phyloP scores from a whole-genome alignment of 2,329 filamentous ascomycete species.

The Neonectria punicea region DNA sequence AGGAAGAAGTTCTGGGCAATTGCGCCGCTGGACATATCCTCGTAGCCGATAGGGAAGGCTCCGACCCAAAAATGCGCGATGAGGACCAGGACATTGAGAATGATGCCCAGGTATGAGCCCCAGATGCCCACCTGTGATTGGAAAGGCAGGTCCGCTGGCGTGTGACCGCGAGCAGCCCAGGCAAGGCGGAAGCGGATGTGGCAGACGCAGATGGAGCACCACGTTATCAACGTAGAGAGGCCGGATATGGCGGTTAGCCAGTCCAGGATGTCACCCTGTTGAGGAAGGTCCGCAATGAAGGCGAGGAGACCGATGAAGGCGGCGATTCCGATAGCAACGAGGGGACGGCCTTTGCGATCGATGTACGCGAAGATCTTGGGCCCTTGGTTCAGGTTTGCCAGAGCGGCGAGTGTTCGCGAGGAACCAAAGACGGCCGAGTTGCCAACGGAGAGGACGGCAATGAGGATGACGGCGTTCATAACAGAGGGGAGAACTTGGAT shows the following conservation, averaged over 20 bases:
- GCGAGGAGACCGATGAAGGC: constrained; percentile 77
- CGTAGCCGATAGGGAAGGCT: constrained; percentile 76
- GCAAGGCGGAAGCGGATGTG: constrained; percentile 91
- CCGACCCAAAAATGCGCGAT: constrained; percentile 90
- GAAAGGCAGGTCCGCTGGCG: constrained; percentile 83
- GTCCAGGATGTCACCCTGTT: constrained; percentile 73
- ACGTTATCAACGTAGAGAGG: constrained; percentile 80
- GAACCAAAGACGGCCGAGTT: constrained; percentile 94
- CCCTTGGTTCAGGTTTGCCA: constrained; percentile 88
- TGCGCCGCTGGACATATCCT: constrained; percentile 52
- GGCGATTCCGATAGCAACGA: constrained; percentile 76
- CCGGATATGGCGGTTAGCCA: constrained; percentile 84
- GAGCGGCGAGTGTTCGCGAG: constrained; percentile 86
- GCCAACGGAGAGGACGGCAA: constrained; percentile 89
- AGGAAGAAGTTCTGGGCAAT: constrained; percentile 77
- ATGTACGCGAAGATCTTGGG: constrained; percentile 82
- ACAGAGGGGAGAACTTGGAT: constrained; percentile 85
- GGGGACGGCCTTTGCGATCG: constrained; percentile 82
- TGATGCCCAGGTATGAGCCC: constrained; percentile 84
- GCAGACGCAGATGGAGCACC: constrained; percentile 86
- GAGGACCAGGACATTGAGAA: constrained; percentile 80
- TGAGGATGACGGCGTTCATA: constrained; percentile 95
- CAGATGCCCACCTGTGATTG: constrained; percentile 79
- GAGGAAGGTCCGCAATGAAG: constrained; percentile 75
- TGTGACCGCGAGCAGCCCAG: constrained; percentile 77